A percentile compares a stretch with the other conserved stretches of the same genome.
Conservation (phyloP, 345 rosid genomes). For the Sapria himalayana region DNA sequence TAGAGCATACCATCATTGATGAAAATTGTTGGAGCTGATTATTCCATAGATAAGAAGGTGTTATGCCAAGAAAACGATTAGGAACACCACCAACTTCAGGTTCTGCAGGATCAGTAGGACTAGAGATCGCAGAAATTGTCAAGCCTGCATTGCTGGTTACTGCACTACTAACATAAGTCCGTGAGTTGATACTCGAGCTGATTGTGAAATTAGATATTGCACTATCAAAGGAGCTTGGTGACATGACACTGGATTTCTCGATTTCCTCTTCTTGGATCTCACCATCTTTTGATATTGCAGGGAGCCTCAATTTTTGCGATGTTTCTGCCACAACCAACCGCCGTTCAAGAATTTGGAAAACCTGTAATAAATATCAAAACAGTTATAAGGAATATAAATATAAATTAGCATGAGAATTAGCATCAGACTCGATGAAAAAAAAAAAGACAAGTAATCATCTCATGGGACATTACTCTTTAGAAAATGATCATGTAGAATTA, state of each 20-base stretch:
- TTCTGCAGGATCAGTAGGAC: conserved; percentile 31
- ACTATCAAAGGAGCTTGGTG: conserved; percentile 78
- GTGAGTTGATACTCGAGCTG: conserved; percentile 56
- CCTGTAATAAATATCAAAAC: conserved; percentile 19
- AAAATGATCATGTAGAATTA: too few species aligned
- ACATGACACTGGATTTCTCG: conserved; percentile 72
- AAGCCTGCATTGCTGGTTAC: conserved; percentile 26
- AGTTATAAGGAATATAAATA: background rate
- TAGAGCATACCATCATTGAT: conserved; percentile 36
- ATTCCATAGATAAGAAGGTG: conserved; percentile 71
- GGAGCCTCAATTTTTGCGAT: conserved; percentile 83
- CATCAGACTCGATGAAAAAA: too few species aligned
- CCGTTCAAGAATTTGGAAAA: conserved; percentile 75
- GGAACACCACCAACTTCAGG: conserved; percentile 84
- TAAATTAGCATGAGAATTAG: too few species aligned
- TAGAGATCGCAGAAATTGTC: conserved; percentile 14
- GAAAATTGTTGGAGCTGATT: conserved; percentile 62
- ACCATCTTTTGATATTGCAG: conserved; percentile 78
- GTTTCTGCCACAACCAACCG: conserved; percentile 87
- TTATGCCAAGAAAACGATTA: conserved; percentile 77
- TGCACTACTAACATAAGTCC: conserved; percentile 33
- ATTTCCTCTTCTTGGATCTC: conserved; percentile 85
- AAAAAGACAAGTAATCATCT: too few species aligned
- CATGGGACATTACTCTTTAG: too few species aligned
- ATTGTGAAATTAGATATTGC: conserved; percentile 46